A percentile compares a stretch with the other conserved stretches of the same genome.
phyloP scores from a whole-genome alignment of 2,329 filamentous ascomycete genomes.

The Nannizziopsis arthrosporioides region DNA sequence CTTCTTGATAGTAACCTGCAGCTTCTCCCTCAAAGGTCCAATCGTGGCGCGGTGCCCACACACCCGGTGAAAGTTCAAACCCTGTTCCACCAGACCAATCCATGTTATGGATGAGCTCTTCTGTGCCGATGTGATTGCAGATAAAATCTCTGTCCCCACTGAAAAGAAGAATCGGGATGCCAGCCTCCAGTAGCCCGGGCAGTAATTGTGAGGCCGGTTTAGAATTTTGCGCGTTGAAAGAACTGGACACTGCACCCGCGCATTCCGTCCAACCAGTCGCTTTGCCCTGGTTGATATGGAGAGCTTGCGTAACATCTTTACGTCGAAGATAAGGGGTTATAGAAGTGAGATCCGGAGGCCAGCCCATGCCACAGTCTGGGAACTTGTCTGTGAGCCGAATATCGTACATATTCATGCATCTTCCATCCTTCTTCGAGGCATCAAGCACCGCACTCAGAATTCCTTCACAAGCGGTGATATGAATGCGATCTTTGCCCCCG shows the following conservation, averaged over 20 bases:
- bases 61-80: conserved; percentile 76
- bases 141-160: conserved; percentile 90
- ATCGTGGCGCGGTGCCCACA: conserved; percentile 79
- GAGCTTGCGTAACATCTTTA: conserved; percentile 62
- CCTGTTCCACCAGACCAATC: conserved; percentile 84
- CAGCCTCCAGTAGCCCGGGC: conserved; percentile 62
- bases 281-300: conserved; percentile 74
- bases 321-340: conserved; percentile 78
- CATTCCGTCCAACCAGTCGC: conserved; percentile 87
- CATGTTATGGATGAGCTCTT: conserved; percentile 80
- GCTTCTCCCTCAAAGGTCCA: conserved; percentile 87
- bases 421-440: conserved; percentile 45
- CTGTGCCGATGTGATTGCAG: conserved; percentile 93
- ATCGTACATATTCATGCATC: conserved; percentile 96
- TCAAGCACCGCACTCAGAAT: conserved; percentile 64
- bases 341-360: conserved; percentile 72
- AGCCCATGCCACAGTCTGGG: conserved; percentile 90
- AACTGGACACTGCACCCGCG: conserved; percentile 60
- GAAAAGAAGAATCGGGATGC: conserved; percentile 70
- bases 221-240: conserved; percentile 61
- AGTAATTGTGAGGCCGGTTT: conserved; percentile 62
- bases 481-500: conserved; percentile 50
- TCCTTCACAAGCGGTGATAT: conserved; percentile 59
- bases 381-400: conserved; percentile 69
- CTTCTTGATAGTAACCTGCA: conserved; percentile 87